Percentiles rank a stretch among this genome's conserved stretches.
Conservation (phyloP, 2,329 filamentous ascomycete species). For the Aspergillus bombycis region DNA sequence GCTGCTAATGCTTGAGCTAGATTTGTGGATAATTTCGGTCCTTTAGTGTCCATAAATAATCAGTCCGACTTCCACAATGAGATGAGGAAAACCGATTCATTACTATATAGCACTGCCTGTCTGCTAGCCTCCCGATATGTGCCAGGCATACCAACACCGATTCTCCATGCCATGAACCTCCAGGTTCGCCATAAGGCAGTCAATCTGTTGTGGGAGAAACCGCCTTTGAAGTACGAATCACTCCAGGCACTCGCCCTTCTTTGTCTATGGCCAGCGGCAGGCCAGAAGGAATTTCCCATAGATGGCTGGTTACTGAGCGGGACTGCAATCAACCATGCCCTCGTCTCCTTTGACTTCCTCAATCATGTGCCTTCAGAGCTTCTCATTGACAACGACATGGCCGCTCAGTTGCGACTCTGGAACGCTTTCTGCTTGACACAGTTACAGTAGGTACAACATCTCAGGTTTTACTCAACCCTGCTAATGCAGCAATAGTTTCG, state of each 20-base stretch:
- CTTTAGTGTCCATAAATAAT: slow-evolving; percentile 36
- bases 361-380: slow-evolving; percentile 25
- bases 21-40: slow-evolving; percentile 37
- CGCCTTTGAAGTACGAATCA: slow-evolving; percentile 34
- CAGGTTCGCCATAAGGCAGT: slow-evolving; percentile 37
- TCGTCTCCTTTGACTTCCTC: slow-evolving; percentile 27
- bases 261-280: slow-evolving; percentile 35
- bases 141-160: slow-evolving; percentile 32
- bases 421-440: slow-evolving; percentile 39
- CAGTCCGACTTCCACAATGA: slow-evolving; percentile 31
- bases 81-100: slow-evolving; percentile 28
- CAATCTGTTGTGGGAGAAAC: slow-evolving; percentile 33
- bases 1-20: slow-evolving; percentile 18
- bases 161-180: slow-evolving; percentile 33
- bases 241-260: slow-evolving; percentile 37
- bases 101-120: slow-evolving; percentile 39
- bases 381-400: slow-evolving; percentile 32
- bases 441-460: slow-evolving; percentile 30
- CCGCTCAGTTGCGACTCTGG: slow-evolving; percentile 37
- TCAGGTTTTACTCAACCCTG: not conserved
- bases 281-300: slow-evolving; percentile 38
- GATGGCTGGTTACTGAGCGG: slow-evolving; percentile 42
- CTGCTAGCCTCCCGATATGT: slow-evolving; percentile 38
- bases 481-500: slow-evolving; percentile 25
- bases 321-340: slow-evolving; percentile 40